These are phyloP conservation scores for Tylopilus sp. DNA, from an alignment of 768 basidiomycete species.

Conservation along the genomic window DNA sequence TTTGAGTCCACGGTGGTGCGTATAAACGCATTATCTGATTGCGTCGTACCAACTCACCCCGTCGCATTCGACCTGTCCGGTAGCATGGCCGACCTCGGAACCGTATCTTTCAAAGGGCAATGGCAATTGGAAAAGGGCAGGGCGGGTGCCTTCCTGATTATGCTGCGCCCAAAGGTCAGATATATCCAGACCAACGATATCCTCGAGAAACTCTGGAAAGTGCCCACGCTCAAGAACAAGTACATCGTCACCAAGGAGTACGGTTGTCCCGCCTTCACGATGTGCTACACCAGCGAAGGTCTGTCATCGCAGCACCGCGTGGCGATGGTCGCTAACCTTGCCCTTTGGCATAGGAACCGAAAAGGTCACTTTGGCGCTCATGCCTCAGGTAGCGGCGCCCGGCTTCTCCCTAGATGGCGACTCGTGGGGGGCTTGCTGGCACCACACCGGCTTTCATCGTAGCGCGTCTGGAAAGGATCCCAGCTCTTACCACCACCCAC, in stretches of 20 bases:
- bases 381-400: no score
- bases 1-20: conserved; percentile 21
- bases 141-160: conserved; percentile 36
- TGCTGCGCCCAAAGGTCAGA: conserved; percentile 27
- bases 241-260: conserved; percentile 33
- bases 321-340: no score
- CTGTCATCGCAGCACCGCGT: no score
- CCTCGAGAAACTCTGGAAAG: conserved; percentile 23
- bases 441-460: no score
- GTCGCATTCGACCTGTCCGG: conserved; percentile 2
- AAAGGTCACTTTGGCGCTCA: conserved; percentile 23
- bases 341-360: conserved; percentile 16
- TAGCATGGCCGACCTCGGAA: conserved; percentile 24
- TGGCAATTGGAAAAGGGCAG: conserved; percentile 33
- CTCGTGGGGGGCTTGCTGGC: no score
- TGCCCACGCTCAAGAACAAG: conserved; percentile 27
- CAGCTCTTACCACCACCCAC: no score
- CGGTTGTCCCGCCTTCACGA: conserved; percentile 32
- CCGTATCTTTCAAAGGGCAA: conserved; percentile 31
- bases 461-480: no score
- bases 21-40: background rate
- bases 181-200: conserved; percentile 21
- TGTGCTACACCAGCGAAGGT: conserved; percentile 33
- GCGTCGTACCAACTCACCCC: background rate
- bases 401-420: no score